These are phyloP conservation scores for Paratinospora sagittata DNA, from an alignment of 164 flowering plant species.

Conservation along the genomic window DNA sequence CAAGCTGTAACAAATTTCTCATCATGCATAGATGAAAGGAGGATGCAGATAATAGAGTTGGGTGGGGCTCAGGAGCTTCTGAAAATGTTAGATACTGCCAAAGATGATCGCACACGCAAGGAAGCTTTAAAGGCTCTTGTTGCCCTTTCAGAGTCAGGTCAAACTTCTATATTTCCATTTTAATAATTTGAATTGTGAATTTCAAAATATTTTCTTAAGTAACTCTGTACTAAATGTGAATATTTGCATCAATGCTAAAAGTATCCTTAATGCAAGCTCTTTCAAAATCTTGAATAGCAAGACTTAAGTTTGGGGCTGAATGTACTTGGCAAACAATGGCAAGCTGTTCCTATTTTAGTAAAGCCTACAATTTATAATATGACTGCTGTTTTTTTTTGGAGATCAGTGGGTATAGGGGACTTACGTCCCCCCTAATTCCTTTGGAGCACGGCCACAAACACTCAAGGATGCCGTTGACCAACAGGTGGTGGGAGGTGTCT, in stretches of 20 bases:
- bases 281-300: background rate
- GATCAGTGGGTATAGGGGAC: too few relatives aligned
- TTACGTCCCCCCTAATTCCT: too few relatives aligned
- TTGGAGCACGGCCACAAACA: too few relatives aligned
- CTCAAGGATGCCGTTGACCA: too few relatives aligned
- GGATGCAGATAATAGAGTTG: slow-evolving; percentile 72
- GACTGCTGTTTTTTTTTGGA: too few relatives aligned
- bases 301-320: background rate
- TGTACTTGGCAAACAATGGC: background rate
- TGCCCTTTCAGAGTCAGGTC: slow-evolving; percentile 75
- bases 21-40: slow-evolving; percentile 42
- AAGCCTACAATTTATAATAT: background rate
- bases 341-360: background rate
- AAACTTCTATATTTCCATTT: background rate
- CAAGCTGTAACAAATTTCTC: background rate
- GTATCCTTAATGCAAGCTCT: background rate
- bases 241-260: background rate
- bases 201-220: background rate
- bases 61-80: slow-evolving; percentile 80
- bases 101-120: slow-evolving; percentile 75
- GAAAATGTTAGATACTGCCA: slow-evolving; percentile 69
- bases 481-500: too few relatives aligned
- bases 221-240: background rate
- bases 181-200: background rate
- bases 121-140: slow-evolving; percentile 81